Percentiles rank a stretch among this genome's conserved stretches.
Conservation (phyloP, 148 eudicot genomes). For the Camellia sinensis region DNA sequence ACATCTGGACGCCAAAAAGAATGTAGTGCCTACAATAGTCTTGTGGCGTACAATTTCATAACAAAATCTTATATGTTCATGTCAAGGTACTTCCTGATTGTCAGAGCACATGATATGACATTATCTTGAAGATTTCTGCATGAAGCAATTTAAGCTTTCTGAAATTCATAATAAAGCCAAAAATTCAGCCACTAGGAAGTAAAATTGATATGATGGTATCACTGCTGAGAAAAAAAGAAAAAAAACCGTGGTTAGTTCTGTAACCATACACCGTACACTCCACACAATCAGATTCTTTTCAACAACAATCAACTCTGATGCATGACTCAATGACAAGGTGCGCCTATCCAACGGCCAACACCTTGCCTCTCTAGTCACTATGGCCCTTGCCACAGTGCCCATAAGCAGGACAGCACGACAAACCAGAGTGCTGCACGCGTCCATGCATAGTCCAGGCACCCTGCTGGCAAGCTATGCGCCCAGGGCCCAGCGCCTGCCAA, state of each 20-base stretch:
- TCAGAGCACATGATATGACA: not conserved
- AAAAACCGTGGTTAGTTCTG: too few species aligned
- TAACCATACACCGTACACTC: not conserved
- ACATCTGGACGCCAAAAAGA: not conserved
- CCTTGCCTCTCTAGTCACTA: too few species aligned
- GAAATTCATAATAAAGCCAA: not conserved
- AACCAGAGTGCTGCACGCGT: too few species aligned
- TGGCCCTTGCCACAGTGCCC: too few species aligned
- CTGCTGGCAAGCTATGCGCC: too few species aligned
- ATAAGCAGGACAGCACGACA: too few species aligned
- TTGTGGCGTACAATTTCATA: not conserved
- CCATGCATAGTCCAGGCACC: too few species aligned
- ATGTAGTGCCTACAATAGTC: not conserved
- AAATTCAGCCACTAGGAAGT: not conserved
- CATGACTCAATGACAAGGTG: not conserved
- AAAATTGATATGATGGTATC: not conserved
- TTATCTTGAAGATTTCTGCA: not conserved
- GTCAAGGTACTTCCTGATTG: not conserved
- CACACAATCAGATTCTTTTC: not conserved
- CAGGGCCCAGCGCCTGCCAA: too few species aligned
- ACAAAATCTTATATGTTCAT: not conserved
- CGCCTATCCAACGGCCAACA: not conserved
- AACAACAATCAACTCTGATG: not conserved
- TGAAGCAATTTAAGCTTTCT: not conserved
- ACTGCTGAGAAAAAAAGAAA: too few species aligned